Evolutionary conservation across 2,329 filamentous ascomycete genomes (phyloP), one percentile per base, ranked within the genome.

Genomic region (Neurospora sp.): DNA sequence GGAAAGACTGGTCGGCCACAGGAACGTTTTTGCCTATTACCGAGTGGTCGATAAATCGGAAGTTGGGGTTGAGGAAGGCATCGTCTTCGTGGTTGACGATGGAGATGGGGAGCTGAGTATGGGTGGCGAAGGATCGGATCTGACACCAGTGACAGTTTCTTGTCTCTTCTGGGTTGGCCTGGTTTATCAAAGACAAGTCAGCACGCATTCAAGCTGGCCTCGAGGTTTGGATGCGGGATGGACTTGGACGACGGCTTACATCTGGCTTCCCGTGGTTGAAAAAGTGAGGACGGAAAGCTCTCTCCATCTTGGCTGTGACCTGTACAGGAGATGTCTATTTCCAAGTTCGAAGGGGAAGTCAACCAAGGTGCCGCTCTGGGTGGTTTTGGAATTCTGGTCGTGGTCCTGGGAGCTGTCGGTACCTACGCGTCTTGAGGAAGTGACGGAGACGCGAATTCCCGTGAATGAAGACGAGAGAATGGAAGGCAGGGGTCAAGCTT

Each of bases 11-110:
- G 71, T 86, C 86, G 4, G 86, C 86, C 12, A 84, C 82, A 62
- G 85, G 78, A 0, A 95, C 89, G 23, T 87, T 90, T 0, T 84
- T 74, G 2, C 85, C 80, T 1, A 91, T 82, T 4, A 90, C 81
- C 10, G 88, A 89, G 0, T 84, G 79, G 6, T 89, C 82, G 68
- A 93, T 89, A 77, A 94, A 95, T 0, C 83, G 82, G 74, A 96
- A 96, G 46, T 86, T 81, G 0, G 86, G 79, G 0, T 91, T 88
- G 15, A 88, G 81, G 73, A 75, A 83, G 70, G 75, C 73, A 1
- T 83, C 79, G 73, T 91, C 89, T 2, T 86, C 79, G 0, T 83
- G 80, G 76, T 95, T 95, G 68, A 89, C 80, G 1, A 94, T 84
- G 0, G 86, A 86, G 36, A 93, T 84, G 1, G 88, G 87, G 8